Conservation (phyloP, 2,329 filamentous ascomycete genomes). For the Dactylellina haptotyla region DNA sequence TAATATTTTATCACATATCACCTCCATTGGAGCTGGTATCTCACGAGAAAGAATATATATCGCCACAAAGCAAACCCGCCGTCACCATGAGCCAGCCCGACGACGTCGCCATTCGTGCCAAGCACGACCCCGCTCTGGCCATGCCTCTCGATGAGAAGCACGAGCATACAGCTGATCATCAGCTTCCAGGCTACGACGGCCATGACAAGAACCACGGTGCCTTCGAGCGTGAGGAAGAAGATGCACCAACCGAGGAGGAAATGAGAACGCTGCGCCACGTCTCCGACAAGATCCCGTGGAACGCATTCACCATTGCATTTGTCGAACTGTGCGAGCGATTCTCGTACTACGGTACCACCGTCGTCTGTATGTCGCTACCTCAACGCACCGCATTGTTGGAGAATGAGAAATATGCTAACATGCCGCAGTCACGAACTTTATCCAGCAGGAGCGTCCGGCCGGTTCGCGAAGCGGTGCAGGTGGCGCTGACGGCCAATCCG, state of each 20-base stretch:
- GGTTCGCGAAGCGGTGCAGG: slow-evolving; percentile 68
- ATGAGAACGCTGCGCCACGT: slow-evolving; percentile 71
- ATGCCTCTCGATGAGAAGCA: slow-evolving; percentile 56
- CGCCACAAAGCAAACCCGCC: not conserved
- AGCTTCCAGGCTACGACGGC: slow-evolving; percentile 39
- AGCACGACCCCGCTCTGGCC: slow-evolving; percentile 56
- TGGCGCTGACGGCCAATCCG: slow-evolving; percentile 62
- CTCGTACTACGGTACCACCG: slow-evolving; percentile 78
- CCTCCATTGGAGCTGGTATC: slow-evolving; percentile 30
- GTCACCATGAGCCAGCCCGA: slow-evolving; percentile 51
- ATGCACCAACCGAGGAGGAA: slow-evolving; percentile 72
- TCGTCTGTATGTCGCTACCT: slow-evolving; percentile 68
- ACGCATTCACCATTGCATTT: slow-evolving; percentile 75
- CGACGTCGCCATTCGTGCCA: slow-evolving; percentile 55
- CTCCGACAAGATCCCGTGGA: slow-evolving; percentile 72
- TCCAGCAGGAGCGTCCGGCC: slow-evolving; percentile 68
- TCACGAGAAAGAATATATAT: not conserved
- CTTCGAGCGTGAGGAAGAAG: slow-evolving; percentile 58
- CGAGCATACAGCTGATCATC: slow-evolving; percentile 33
- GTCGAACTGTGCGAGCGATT: slow-evolving; percentile 81
- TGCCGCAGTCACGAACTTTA: slow-evolving; percentile 69
- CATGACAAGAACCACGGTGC: slow-evolving; percentile 44
- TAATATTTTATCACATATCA: not conserved
- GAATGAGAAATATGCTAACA: slow-evolving; percentile 1
- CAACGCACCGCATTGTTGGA: not conserved